Conservation (phyloP, 148 eudicot species). For the Rhododendron molle region DNA sequence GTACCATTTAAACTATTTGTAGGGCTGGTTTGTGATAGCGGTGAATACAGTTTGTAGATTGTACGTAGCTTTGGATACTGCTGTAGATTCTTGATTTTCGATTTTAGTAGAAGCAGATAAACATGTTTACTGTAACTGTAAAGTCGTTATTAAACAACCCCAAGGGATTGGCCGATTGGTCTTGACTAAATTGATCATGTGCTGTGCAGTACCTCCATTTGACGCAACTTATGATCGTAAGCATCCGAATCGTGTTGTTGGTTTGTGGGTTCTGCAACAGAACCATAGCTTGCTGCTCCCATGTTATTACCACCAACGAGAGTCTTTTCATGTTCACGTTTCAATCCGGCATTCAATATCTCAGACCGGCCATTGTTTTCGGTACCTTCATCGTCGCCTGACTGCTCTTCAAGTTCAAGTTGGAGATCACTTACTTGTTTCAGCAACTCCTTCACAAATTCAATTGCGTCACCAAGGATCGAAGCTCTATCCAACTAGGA, state of each 20-base stretch:
- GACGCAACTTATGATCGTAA: slow-evolving; percentile 48
- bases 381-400: slow-evolving; percentile 42
- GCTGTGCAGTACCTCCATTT: slow-evolving; percentile 69
- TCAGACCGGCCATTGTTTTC: slow-evolving; percentile 13
- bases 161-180: no score
- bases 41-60: not conserved
- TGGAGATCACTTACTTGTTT: slow-evolving; percentile 66
- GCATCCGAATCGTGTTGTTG: slow-evolving; percentile 29
- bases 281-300: slow-evolving; percentile 24
- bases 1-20: not conserved
- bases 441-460: slow-evolving; percentile 73
- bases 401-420: slow-evolving; percentile 64
- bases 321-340: slow-evolving; percentile 30
- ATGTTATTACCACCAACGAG: slow-evolving; percentile 28
- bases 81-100: no score
- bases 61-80: not conserved
- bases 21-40: no score
- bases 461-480: slow-evolving; percentile 88
- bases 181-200: no score
- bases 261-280: slow-evolving; percentile 24
- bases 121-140: no score
- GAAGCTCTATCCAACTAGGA: slow-evolving; percentile 85
- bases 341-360: slow-evolving; percentile 19
- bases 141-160: no score
- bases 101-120: no score